Conservation (phyloP, 148 eudicot genomes). For the Amaranthus cruentus region DNA sequence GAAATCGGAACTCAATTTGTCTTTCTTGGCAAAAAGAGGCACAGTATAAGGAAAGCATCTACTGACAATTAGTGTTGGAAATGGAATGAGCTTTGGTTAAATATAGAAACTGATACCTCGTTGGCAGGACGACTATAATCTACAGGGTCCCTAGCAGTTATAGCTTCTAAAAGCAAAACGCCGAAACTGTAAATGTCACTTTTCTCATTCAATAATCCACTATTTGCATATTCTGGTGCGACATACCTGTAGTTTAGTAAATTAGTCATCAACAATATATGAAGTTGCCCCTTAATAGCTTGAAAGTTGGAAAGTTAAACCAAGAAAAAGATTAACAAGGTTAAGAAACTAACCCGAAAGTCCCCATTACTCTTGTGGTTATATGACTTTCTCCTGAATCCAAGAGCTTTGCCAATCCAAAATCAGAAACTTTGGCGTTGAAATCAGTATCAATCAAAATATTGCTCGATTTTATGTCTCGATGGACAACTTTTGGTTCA, state of each 20-base stretch:
- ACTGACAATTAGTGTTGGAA: not conserved
- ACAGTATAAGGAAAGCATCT: not conserved
- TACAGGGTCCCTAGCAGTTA: slow-evolving; percentile 91
- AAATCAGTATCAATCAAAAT: slow-evolving; percentile 79
- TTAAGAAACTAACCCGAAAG: slow-evolving; percentile 65
- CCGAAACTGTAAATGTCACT: slow-evolving; percentile 90
- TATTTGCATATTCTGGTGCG: slow-evolving; percentile 94
- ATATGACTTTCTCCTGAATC: slow-evolving; percentile 89
- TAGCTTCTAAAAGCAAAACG: slow-evolving; percentile 71
- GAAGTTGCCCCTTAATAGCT: not conserved
- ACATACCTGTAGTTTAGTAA: slow-evolving; percentile 54
- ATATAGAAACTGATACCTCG: slow-evolving; percentile 43
- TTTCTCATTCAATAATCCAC: slow-evolving; percentile 80
- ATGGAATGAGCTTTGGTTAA: not conserved
- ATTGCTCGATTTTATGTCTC: slow-evolving; percentile 93
- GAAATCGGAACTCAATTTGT: not conserved
- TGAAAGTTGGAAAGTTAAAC: not conserved
- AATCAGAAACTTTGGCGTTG: slow-evolving; percentile 80
- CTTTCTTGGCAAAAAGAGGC: not conserved
- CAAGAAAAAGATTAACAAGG: slow-evolving; percentile 4
- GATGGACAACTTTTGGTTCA: slow-evolving; percentile 85
- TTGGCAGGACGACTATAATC: slow-evolving; percentile 74
- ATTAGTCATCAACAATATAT: not conserved
- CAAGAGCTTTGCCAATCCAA: slow-evolving; percentile 91
- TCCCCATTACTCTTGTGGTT: slow-evolving; percentile 91